A percentile compares a stretch with the other conserved stretches of the same genome.
phyloP scores from a whole-genome alignment of 2,329 filamentous ascomycete genomes.

The Waltergamsia citrina region DNA sequence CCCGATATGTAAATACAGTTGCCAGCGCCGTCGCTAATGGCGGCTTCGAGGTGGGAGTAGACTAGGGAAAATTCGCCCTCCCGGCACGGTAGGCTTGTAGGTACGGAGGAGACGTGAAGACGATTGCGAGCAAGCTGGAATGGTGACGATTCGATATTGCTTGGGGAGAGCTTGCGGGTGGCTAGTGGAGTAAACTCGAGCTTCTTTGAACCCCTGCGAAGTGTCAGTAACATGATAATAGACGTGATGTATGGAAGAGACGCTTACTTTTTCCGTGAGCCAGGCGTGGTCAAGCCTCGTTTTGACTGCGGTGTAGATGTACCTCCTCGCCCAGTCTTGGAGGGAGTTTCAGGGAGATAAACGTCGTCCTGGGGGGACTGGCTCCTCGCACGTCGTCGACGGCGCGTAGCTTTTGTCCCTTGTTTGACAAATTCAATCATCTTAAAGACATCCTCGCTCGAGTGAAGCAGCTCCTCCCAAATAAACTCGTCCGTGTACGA shows the following conservation, averaged over 20 bases:
- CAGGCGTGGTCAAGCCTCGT: conserved; percentile 17
- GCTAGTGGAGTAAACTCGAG: conserved; percentile 95
- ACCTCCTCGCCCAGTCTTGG: conserved; percentile 19
- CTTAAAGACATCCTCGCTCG: conserved; percentile 51
- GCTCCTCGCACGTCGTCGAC: conserved; percentile 18
- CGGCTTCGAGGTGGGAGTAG: conserved; percentile 86
- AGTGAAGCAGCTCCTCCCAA: conserved; percentile 78
- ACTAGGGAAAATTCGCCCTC: conserved; percentile 88
- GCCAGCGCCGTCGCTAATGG: conserved; percentile 86
- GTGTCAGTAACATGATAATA: conserved; percentile 24
- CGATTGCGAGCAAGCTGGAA: conserved; percentile 85
- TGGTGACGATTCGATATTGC: conserved; percentile 68
- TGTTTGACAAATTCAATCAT: conserved; percentile 60
- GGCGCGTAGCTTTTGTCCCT: conserved; percentile 59
- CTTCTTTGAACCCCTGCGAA: conserved; percentile 46
- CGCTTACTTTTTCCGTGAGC: conserved; percentile 21
- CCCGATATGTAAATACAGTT: conserved; percentile 98
- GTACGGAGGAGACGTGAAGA: conserved; percentile 89
- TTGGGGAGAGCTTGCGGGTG: conserved; percentile 71
- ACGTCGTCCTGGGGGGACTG: conserved; percentile 19
- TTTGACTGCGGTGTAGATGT: conserved; percentile 19
- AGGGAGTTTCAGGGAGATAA: conserved; percentile 27
- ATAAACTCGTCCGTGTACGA: conserved; percentile 87
- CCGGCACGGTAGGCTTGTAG: conserved; percentile 78
- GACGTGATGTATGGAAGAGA: not conserved